phyloP scores from a whole-genome alignment of 352 stramenopile species.

The Globisporangium paddicum region DNA sequence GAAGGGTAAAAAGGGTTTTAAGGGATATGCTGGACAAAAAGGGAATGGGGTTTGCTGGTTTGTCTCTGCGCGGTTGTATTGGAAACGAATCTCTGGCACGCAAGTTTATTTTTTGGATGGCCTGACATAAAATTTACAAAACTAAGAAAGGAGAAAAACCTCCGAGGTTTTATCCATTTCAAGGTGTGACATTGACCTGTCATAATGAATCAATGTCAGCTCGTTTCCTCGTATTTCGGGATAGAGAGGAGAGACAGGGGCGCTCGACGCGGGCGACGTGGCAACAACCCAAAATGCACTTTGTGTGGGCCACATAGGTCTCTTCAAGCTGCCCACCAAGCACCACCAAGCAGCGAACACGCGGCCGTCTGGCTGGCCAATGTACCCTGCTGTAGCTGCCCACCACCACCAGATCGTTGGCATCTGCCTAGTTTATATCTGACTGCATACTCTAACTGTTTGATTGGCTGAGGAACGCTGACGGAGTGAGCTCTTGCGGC shows the following conservation, averaged over 20 bases:
- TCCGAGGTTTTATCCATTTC: neutral
- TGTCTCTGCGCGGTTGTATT: conserved; percentile 3
- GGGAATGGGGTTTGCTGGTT: neutral
- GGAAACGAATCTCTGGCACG: conserved; percentile 7
- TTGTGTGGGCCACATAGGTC: neutral
- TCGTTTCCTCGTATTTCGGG: neutral
- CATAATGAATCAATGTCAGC: neutral
- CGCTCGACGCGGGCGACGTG: neutral
- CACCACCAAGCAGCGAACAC: neutral
- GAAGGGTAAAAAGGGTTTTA: too few relatives aligned
- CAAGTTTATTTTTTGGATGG: neutral
- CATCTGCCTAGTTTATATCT: neutral
- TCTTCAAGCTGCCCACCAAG: neutral
- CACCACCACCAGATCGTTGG: neutral
- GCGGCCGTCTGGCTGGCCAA: neutral
- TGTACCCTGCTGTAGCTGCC: neutral
- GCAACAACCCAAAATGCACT: conserved; percentile 1
- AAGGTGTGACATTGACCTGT: too few relatives aligned
- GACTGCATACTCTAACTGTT: neutral
- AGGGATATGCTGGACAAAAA: neutral
- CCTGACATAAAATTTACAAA: conserved; percentile 2
- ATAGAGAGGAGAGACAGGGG: neutral
- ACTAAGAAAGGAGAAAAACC: neutral
- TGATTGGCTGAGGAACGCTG: neutral
- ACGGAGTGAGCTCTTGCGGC: too few relatives aligned